Conservation (phyloP, 441 rosid genomes). For the Euphorbia celastroides region DNA sequence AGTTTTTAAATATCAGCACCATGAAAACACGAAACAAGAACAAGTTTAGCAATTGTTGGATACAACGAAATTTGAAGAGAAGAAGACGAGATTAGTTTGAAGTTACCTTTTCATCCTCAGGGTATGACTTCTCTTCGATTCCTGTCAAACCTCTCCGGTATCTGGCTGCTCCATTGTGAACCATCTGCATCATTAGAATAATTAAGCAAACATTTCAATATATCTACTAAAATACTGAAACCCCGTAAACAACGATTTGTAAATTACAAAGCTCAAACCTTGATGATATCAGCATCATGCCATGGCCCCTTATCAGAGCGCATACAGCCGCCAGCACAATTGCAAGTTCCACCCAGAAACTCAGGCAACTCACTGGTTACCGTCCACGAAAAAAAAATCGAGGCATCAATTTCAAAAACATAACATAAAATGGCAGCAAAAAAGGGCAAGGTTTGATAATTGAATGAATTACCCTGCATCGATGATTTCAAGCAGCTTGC, state of each 20-base stretch:
- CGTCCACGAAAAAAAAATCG: background rate
- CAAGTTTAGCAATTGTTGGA: too few species aligned
- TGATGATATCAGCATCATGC: conserved; percentile 61
- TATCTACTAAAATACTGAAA: background rate
- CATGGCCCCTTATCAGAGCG: conserved; percentile 94
- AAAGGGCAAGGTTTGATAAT: background rate
- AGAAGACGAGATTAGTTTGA: too few species aligned
- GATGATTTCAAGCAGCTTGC: conserved; percentile 82
- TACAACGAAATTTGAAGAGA: too few species aligned
- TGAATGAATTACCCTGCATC: conserved; percentile 48
- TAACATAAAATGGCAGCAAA: background rate
- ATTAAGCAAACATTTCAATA: background rate
- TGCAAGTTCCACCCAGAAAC: conserved; percentile 73
- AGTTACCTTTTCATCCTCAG: too few species aligned
- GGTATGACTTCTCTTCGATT: too few species aligned
- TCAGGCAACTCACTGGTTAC: conserved; percentile 69
- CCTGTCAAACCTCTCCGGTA: conserved; percentile 24
- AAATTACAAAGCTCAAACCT: conserved; percentile 29
- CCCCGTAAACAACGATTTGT: background rate
- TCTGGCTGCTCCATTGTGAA: conserved; percentile 64
- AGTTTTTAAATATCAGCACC: too few species aligned
- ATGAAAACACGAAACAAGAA: too few species aligned
- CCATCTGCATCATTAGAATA: conserved; percentile 40
- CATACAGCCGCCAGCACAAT: conserved; percentile 84
- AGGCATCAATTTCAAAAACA: background rate